Conservation (phyloP, 345 rosid genomes). For the Brassica nigra region DNA sequence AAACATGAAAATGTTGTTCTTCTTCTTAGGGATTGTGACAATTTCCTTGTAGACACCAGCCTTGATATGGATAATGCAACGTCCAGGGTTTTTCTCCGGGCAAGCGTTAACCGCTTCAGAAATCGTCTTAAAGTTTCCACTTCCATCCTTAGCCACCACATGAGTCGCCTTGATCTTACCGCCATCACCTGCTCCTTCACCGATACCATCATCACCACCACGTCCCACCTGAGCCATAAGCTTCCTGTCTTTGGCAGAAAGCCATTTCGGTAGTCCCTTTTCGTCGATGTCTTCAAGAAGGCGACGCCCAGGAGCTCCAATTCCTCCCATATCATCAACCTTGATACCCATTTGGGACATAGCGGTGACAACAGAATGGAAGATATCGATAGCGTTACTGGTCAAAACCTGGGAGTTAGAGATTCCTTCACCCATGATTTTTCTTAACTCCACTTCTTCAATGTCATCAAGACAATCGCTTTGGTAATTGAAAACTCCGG, state of each 20-base stretch:
- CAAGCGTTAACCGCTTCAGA: slow-evolving; percentile 51
- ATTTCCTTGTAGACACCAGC: slow-evolving; percentile 60
- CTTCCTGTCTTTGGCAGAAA: slow-evolving; percentile 55
- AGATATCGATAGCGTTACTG: slow-evolving; percentile 57
- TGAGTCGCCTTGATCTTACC: slow-evolving; percentile 48
- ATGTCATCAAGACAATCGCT: slow-evolving; percentile 43
- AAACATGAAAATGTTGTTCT: slow-evolving; percentile 59
- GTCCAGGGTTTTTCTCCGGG: slow-evolving; percentile 43
- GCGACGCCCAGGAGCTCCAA: slow-evolving; percentile 40
- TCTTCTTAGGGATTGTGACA: slow-evolving; percentile 47
- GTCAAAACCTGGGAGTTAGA: slow-evolving; percentile 44
- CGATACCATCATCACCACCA: slow-evolving; percentile 26
- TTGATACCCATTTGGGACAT: slow-evolving; percentile 36
- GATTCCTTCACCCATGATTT: slow-evolving; percentile 40
- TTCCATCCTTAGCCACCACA: slow-evolving; percentile 81
- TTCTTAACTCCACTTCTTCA: slow-evolving; percentile 32
- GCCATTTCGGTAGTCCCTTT: slow-evolving; percentile 60
- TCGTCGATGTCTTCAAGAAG: slow-evolving; percentile 36
- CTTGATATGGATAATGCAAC: slow-evolving; percentile 63
- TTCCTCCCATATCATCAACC: slow-evolving; percentile 16
- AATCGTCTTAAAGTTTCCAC: slow-evolving; percentile 65
- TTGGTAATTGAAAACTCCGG: slow-evolving; percentile 43
- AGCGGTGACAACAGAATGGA: slow-evolving; percentile 38
- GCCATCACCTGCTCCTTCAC: slow-evolving; percentile 32
- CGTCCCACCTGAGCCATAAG: slow-evolving; percentile 50